Conservation (phyloP, 176 grass and related monocot species). For the Aegilops longissima region DNA sequence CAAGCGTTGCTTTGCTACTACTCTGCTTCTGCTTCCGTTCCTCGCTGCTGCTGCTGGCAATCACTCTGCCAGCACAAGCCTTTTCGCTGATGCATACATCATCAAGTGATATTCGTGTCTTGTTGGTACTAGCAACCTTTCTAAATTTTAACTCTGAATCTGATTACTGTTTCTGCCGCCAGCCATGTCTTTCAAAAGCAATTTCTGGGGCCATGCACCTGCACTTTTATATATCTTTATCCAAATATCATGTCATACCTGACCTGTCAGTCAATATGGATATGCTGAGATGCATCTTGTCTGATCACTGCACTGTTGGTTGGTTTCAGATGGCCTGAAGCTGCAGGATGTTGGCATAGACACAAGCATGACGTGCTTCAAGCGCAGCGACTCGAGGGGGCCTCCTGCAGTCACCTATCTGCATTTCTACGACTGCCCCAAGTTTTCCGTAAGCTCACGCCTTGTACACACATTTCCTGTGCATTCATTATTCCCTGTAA, state of each 20-base stretch:
- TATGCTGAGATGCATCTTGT: neutral
- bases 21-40: neutral
- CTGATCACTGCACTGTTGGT: neutral
- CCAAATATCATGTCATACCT: neutral
- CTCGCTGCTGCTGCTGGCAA: neutral
- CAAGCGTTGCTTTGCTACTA: too few species aligned
- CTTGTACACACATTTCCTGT: too few species aligned
- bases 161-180: neutral
- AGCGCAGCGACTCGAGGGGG: neutral
- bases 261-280: neutral
- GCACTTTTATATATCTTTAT: neutral
- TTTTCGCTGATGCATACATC: neutral
- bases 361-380: conserved; percentile 47
- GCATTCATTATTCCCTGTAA: too few species aligned
- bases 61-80: neutral
- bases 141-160: neutral
- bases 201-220: neutral
- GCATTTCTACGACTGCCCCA: too few species aligned
- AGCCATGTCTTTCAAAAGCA: neutral
- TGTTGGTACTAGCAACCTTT: neutral
- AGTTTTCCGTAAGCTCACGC: too few species aligned
- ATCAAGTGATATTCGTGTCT: neutral
- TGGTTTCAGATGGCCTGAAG: conserved; percentile 53
- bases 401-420: too few species aligned
- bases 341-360: conserved; percentile 54